A percentile compares a stretch with the other conserved stretches of the same genome.
phyloP scores from a whole-genome alignment of 2,329 filamentous ascomycete species.

The Diplodia seriata region DNA sequence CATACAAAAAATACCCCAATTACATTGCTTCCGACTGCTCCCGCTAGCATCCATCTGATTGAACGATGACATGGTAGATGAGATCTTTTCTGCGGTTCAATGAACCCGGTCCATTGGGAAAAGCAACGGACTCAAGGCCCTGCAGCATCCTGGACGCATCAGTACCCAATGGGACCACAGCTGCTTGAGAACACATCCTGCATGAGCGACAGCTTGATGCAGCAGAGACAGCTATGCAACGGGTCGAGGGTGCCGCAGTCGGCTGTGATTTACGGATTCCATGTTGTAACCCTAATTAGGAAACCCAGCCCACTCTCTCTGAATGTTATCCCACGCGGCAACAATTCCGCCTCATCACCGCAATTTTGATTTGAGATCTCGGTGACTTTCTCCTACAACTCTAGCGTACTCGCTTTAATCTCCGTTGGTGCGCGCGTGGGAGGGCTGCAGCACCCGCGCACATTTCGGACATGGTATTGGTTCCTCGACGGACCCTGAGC shows the following conservation, averaged over 20 bases:
- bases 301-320: neutral
- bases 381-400: neutral
- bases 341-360: constrained; percentile 23
- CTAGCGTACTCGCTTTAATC: constrained; percentile 8
- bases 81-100: constrained; percentile 13
- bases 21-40: constrained; percentile 18
- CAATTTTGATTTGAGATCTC: constrained; percentile 9
- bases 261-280: neutral
- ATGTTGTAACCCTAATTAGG: neutral
- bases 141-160: constrained; percentile 8
- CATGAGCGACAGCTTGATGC: neutral
- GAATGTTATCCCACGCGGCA: constrained; percentile 18
- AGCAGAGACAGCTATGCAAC: neutral
- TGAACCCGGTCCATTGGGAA: constrained; percentile 13
- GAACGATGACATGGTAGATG: neutral
- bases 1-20: constrained; percentile 28
- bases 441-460: constrained; percentile 16
- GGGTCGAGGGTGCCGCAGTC: neutral
- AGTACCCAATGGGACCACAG: constrained; percentile 6
- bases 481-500: constrained; percentile 11
- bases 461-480: constrained; percentile 14
- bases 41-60: constrained; percentile 7
- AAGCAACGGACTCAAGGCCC: neutral
- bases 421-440: constrained; percentile 9
- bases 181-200: constrained; percentile 3